These are phyloP conservation scores for Neopestalotiopsis sp. DNA, from an alignment of 2,329 filamentous ascomycete genomes.

Conservation along the genomic window DNA sequence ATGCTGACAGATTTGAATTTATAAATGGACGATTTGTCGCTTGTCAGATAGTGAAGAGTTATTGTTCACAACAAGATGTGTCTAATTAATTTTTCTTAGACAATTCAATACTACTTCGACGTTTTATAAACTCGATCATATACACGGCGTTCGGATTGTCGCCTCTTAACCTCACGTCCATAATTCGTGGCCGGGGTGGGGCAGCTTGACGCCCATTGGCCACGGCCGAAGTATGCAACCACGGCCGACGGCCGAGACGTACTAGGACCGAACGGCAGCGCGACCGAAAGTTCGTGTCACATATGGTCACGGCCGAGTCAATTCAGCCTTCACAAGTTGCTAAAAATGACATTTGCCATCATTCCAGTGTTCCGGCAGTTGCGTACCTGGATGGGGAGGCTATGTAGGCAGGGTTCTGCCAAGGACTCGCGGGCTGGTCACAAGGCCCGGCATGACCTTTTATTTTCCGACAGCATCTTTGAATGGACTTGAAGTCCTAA, in stretches of 20 bases:
- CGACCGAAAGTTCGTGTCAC: background rate
- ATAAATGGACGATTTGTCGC: no score
- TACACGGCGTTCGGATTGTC: background rate
- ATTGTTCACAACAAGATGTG: no score
- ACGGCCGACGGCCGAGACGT: slow-evolving; percentile 2
- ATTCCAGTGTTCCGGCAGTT: background rate
- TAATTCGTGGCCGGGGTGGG: background rate
- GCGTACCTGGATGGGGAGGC: background rate
- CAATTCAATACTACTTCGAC: background rate
- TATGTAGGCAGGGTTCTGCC: no score
- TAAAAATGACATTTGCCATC: background rate
- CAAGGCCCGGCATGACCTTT: background rate
- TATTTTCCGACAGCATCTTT: background rate
- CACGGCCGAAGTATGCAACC: background rate
- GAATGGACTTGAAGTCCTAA: background rate
- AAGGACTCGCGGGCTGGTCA: background rate
- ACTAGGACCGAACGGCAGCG: background rate
- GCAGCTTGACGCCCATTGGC: background rate
- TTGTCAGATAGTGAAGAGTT: no score
- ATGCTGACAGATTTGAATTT: no score
- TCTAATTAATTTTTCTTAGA: background rate
- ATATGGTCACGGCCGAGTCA: background rate
- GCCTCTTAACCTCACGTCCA: background rate
- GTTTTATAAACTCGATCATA: background rate
- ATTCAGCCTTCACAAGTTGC: background rate